Conservation (phyloP, 2,329 filamentous ascomycete species). For the Chaetomiaceae sp. region DNA sequence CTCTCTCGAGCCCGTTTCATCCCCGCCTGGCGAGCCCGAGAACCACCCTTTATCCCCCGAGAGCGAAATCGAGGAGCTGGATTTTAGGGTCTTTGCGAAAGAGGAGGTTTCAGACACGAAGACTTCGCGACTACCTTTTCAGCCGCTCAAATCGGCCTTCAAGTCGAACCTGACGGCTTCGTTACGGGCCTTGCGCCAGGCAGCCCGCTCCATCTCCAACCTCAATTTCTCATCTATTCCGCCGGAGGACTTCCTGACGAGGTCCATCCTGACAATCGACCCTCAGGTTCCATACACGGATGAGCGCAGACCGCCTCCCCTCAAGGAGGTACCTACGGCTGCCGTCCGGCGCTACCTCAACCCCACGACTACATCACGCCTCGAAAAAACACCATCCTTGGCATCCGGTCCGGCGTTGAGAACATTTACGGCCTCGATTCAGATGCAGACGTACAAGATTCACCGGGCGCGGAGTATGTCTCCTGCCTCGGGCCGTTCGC, state of each 20-base stretch:
- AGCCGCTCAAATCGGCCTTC: constrained; percentile 54
- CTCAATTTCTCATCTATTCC: constrained; percentile 61
- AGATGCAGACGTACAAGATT: constrained; percentile 67
- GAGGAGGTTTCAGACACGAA: constrained; percentile 27
- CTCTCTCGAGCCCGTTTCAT: constrained; percentile 51
- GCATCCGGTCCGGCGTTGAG: constrained; percentile 25
- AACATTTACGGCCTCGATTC: constrained; percentile 61
- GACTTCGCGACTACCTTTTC: constrained; percentile 36
- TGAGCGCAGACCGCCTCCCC: constrained; percentile 58
- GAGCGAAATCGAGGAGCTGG: constrained; percentile 42
- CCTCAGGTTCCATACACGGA: constrained; percentile 63
- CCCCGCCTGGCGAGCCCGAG: constrained; percentile 48
- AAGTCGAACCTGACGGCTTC: constrained; percentile 67
- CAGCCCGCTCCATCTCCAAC: constrained; percentile 58
- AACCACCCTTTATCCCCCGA: constrained; percentile 47
- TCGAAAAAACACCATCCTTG: constrained; percentile 36
- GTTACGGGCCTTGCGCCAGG: constrained; percentile 58
- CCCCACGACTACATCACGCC: constrained; percentile 50
- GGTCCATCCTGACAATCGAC: constrained; percentile 64
- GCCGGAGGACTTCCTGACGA: constrained; percentile 62
- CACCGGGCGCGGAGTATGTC: constrained; percentile 43
- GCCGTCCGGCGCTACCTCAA: constrained; percentile 65
- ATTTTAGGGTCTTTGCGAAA: constrained; percentile 44
- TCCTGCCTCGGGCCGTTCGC: constrained; percentile 25
- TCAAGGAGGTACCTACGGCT: constrained; percentile 61